A percentile compares a stretch with the other conserved stretches of the same genome.
These are phyloP conservation scores for Lithohypha guttulata DNA, from an alignment of 2,329 filamentous ascomycete species.

Conservation along the genomic window DNA sequence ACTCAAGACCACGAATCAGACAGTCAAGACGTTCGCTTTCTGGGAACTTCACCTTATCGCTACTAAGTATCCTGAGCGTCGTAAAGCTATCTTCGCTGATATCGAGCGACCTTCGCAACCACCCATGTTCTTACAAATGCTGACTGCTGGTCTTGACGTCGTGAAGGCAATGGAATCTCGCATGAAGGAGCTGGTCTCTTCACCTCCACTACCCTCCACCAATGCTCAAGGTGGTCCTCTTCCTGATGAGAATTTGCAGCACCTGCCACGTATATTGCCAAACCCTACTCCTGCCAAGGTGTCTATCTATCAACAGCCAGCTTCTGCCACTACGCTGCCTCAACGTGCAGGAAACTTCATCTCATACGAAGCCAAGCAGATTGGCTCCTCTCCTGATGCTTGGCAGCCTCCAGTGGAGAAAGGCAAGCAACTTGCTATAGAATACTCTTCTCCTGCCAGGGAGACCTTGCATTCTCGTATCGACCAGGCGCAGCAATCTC, in stretches of 20 bases:
- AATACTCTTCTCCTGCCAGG: neutral
- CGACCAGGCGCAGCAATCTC: constrained; percentile 11
- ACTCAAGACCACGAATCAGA: constrained; percentile 68
- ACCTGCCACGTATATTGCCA: constrained; percentile 41
- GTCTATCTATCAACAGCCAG: constrained; percentile 13
- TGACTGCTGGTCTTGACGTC: constrained; percentile 55
- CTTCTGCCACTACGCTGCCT: neutral
- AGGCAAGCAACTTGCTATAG: constrained; percentile 23
- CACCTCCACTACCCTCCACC: constrained; percentile 29
- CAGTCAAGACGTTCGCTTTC: constrained; percentile 71
- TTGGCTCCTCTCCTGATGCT: constrained; percentile 21
- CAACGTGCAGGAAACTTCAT: neutral
- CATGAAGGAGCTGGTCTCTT: constrained; percentile 42
- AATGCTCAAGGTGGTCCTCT: constrained; percentile 27
- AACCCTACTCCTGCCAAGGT: constrained; percentile 29
- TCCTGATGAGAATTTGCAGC: constrained; percentile 28
- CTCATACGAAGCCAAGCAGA: constrained; percentile 10
- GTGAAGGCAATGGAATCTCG: constrained; percentile 57
- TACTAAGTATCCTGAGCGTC: constrained; percentile 59
- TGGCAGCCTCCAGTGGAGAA: constrained; percentile 33
- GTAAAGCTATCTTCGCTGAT: constrained; percentile 74
- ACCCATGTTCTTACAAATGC: constrained; percentile 71
- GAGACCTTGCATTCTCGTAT: constrained; percentile 8
- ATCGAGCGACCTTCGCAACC: constrained; percentile 66
- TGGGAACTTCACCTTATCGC: constrained; percentile 83